Evolutionary conservation across 2,329 filamentous ascomycete genomes (phyloP).

Genomic region (Trichoderma atroviride): DNA sequence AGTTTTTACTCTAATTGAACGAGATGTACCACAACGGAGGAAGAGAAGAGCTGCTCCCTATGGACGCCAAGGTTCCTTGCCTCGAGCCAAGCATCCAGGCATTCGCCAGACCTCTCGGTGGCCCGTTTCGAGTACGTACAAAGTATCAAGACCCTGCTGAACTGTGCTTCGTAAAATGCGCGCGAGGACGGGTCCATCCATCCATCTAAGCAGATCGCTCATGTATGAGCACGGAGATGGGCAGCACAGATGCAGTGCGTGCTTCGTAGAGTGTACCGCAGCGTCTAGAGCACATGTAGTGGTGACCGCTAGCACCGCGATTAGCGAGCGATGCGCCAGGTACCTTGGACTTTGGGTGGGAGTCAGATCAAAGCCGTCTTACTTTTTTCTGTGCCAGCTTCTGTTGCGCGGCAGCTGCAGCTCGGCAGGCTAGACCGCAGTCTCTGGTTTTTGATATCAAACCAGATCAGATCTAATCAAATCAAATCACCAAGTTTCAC

Average conservation of each 20-base stretch:
- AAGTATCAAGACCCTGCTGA: neutral
- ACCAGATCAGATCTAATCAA: neutral
- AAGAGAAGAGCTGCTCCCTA: neutral
- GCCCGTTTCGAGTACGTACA: slow-evolving; percentile 4
- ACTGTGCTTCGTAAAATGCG: slow-evolving; percentile 2
- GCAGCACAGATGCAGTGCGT: neutral
- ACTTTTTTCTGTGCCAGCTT: neutral
- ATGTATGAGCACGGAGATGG: neutral
- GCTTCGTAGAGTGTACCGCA: neutral
- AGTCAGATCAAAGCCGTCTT: neutral
- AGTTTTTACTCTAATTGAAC: neutral
- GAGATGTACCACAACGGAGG: neutral
- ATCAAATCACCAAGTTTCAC: neutral
- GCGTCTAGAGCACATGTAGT: neutral
- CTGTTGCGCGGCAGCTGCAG: neutral
- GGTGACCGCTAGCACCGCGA: slow-evolving; percentile 1
- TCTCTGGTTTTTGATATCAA: neutral
- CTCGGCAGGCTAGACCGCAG: neutral
- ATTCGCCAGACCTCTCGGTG: slow-evolving; percentile 1
- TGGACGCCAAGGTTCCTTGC: neutral
- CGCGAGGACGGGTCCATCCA: neutral
- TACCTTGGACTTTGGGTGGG: neutral
- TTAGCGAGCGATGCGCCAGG: slow-evolving; percentile 4
- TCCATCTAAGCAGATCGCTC: neutral
- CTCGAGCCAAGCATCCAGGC: neutral